These are phyloP conservation scores for Prinsepia uniflora DNA, from an alignment of 306 rosid genomes.

Conservation along the genomic window DNA sequence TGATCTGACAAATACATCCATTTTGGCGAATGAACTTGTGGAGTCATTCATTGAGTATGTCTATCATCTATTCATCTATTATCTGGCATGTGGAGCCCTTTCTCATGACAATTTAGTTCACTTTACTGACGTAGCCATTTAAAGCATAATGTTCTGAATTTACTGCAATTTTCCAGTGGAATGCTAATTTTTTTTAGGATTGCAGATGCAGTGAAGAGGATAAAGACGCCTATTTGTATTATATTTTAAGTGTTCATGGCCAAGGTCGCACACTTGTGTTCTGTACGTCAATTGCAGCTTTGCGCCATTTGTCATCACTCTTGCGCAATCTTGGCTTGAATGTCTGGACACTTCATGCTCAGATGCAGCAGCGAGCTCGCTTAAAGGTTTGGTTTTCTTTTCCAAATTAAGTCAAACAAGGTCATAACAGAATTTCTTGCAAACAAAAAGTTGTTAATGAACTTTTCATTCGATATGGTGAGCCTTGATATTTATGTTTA, in stretches of 20 bases:
- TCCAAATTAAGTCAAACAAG: background rate
- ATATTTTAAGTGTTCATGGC: constrained; percentile 79
- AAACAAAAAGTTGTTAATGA: background rate
- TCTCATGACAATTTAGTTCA: constrained; percentile 8
- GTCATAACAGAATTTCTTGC: background rate
- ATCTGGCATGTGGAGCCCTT: constrained; percentile 20
- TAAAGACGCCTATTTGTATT: constrained; percentile 88
- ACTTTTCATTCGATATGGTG: background rate
- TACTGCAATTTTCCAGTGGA: background rate
- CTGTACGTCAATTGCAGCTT: constrained; percentile 86
- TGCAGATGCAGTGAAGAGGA: constrained; percentile 95
- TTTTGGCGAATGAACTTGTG: constrained; percentile 75
- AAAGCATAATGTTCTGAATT: background rate
- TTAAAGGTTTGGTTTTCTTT: constrained; percentile 57
- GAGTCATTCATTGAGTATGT: constrained; percentile 94
- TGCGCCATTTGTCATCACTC: constrained; percentile 79
- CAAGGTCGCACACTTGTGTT: constrained; percentile 89
- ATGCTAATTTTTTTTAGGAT: constrained; percentile 23
- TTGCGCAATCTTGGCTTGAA: constrained; percentile 66
- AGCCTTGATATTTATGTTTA: background rate
- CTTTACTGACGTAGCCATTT: background rate
- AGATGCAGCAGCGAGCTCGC: constrained; percentile 90
- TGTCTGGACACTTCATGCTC: constrained; percentile 84
- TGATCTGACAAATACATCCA: constrained; percentile 73
- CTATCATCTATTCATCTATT: constrained; percentile 15